Evolutionary conservation across 1,284 basidiomycete genomes (phyloP).

Genomic region (Naganishia albida): DNA sequence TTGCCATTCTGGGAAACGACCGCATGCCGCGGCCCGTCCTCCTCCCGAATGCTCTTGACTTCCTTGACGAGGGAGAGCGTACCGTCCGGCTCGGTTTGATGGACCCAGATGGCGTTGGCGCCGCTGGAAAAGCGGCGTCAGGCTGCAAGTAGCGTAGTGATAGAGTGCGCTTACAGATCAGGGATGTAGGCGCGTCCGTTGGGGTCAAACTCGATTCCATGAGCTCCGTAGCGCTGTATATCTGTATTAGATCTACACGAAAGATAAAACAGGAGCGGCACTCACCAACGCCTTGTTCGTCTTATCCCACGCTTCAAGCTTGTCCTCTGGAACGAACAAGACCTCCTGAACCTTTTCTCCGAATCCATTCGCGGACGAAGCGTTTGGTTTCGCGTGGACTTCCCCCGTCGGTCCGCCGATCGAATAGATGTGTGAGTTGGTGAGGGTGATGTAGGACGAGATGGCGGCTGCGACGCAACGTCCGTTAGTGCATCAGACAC

Average conservation of each 20-base stretch:
- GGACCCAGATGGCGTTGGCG: conserved; percentile 50
- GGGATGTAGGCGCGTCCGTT: conserved; percentile 39
- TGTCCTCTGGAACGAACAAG: conserved; percentile 40
- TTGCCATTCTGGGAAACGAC: conserved; percentile 47
- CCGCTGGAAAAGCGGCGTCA: conserved; percentile 41
- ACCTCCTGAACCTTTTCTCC: conserved; percentile 44
- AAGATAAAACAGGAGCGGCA: too few species aligned
- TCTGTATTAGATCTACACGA: neutral
- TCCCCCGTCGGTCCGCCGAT: conserved; percentile 52
- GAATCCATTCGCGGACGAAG: conserved; percentile 40
- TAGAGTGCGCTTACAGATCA: conserved; percentile 40
- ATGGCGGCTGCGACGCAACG: conserved; percentile 29
- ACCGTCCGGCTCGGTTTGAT: conserved; percentile 42
- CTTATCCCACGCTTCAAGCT: conserved; percentile 39
- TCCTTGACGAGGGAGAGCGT: conserved; percentile 43
- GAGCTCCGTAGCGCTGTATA: conserved; percentile 31
- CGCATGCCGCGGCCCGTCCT: conserved; percentile 52
- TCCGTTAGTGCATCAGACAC: neutral
- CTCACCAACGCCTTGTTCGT: conserved; percentile 36
- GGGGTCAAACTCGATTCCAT: conserved; percentile 33
- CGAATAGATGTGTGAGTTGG: conserved; percentile 44
- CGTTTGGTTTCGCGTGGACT: conserved; percentile 41
- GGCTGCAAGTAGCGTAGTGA: neutral
- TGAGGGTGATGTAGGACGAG: conserved; percentile 40
- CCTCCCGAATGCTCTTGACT: conserved; percentile 43